Evolutionary conservation across 177 flowering plant species (phyloP), one percentile per base, ranked within the genome.

Genomic region (Telopea speciosissima): DNA sequence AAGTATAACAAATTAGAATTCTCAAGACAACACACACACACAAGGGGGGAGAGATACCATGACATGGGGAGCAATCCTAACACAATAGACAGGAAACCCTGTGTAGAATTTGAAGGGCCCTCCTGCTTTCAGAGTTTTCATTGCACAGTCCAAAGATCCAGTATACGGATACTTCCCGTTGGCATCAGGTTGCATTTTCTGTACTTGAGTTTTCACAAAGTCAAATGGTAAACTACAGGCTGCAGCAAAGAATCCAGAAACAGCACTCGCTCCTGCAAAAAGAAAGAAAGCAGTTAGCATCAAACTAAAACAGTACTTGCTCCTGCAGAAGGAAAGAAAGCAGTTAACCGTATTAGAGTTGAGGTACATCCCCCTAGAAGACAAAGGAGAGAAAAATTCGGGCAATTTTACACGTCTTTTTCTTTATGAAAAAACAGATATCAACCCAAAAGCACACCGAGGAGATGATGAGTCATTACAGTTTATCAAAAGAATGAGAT

Each of bases 171-270:
- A 84, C 72, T 83, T 86, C 67, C 89, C 87, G 12, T 40, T 67
- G 22, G 86, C 85, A 80, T 84, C 85, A 16, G 89, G 89, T 72
- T 86, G 87, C 87, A 84, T 84, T 70, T 84, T 84, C 70, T 83
- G 89, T 68, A 84, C 84, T 68, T 86, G 87, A 22, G 86, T 84
- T 73, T 84, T 83, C 26, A 86, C 83, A 54, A 78, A 83, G 66
- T 83, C 87, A 72, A 86, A 86, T 13, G 89, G 89, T 56, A 83
- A 74, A 80, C 86, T 84, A 78, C 86, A 86, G 11, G 87, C 87
- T n/a, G 86, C 19, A 68, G 86, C 89, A 76, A 86, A 83, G 68
- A 86, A 86, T 58, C 87, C 86, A 7, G 89, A 84, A 40, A 86
- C 87, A 70, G 86, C 83, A 80, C 87, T 83, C 8, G 89, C 89